A percentile compares a stretch with the other conserved stretches of the same genome.
Conservation (phyloP, 495 filamentous ascomycete genomes). For the Aspergillus funiculosus region DNA sequence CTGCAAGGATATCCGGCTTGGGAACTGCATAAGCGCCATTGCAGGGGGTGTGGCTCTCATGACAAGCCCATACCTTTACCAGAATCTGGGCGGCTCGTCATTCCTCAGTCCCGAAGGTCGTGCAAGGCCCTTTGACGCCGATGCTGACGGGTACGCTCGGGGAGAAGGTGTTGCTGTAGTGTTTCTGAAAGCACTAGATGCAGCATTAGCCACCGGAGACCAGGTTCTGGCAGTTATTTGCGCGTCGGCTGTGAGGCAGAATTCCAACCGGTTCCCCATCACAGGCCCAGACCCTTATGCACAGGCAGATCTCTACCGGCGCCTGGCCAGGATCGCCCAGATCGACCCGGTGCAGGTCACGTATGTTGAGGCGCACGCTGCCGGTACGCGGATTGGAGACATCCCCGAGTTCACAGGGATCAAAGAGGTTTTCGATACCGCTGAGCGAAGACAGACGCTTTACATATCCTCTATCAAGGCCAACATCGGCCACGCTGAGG, state of each 20-base stretch:
- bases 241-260: slow-evolving; percentile 23
- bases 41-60: slow-evolving; percentile 39
- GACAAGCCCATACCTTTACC: slow-evolving; percentile 16
- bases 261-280: slow-evolving; percentile 44
- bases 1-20: slow-evolving; percentile 23
- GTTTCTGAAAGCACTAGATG: slow-evolving; percentile 29
- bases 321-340: slow-evolving; percentile 30
- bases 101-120: slow-evolving; percentile 22
- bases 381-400: slow-evolving; percentile 42
- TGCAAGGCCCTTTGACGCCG: slow-evolving; percentile 21
- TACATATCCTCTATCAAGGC: slow-evolving; percentile 40
- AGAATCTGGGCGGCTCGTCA: slow-evolving; percentile 10
- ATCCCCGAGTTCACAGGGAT: slow-evolving; percentile 16
- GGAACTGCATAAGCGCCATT: slow-evolving; percentile 28
- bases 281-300: slow-evolving; percentile 48
- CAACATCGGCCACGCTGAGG: slow-evolving; percentile 45
- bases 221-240: slow-evolving; percentile 37
- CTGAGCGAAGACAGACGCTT: background rate
- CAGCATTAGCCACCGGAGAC: slow-evolving; percentile 34
- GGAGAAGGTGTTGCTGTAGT: slow-evolving; percentile 38
- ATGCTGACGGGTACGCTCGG: slow-evolving; percentile 34
- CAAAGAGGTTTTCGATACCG: background rate
- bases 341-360: too few relatives aligned
- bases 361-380: slow-evolving; percentile 48
- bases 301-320: slow-evolving; percentile 46